Evolutionary conservation across 495 filamentous ascomycete genomes (phyloP).

Genomic region (Aspergillus biplanus): DNA sequence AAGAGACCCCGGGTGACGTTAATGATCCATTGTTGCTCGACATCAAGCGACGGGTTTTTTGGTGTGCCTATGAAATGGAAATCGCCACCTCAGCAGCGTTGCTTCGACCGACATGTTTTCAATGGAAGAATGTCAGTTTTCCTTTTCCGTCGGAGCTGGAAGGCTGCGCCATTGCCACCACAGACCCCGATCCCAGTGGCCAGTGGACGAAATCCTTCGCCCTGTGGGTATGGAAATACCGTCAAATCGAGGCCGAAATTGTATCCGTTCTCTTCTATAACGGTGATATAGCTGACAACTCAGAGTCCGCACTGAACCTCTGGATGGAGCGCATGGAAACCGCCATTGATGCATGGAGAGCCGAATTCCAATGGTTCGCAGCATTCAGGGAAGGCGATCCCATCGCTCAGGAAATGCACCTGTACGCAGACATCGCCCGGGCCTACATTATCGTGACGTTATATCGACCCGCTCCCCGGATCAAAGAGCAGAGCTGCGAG

Average conservation of each 20-base stretch:
- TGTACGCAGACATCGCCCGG: background rate
- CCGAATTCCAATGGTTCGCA: background rate
- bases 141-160: background rate
- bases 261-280: background rate
- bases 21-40: background rate
- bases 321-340: background rate
- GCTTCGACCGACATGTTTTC: background rate
- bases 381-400: background rate
- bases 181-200: background rate
- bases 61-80: background rate
- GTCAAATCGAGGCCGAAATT: background rate
- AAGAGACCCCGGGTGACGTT: background rate
- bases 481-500: background rate
- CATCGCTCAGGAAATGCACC: background rate
- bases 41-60: background rate
- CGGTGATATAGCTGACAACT: background rate
- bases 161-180: background rate
- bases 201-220: background rate
- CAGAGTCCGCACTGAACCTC: background rate
- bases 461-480: background rate
- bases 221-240: background rate
- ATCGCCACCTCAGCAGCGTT: background rate
- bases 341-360: background rate
- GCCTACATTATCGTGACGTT: background rate
- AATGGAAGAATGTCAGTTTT: background rate